Base-by-base conservation (phyloP, 148 eudicot species). In the Cornus suecica region DNA sequence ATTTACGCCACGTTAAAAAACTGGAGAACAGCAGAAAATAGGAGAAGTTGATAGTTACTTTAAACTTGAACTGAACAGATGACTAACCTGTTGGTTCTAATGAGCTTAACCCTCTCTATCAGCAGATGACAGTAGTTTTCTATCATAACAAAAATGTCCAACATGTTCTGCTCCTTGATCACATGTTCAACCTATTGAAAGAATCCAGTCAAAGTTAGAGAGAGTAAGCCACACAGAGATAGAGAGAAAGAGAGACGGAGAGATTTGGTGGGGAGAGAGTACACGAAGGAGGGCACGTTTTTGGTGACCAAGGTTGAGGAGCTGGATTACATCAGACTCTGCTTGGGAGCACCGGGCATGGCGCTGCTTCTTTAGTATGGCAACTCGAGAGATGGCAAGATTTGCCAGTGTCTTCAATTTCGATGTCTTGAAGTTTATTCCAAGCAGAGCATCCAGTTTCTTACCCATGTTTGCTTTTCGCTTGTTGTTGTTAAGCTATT, bases 221-320 rank as follows among this genome's bases (percentile, higher is more conserved):
- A 52, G 58, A 52, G 58, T 14, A 25, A 52, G 32, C 68, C 5
- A 58, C 5, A 22, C 5, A 58, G 23, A 22, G 23, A 58, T 5
- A 58, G 23, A 52, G 48, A 73, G 8, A 16, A 60, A 67, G 42
- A 76, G 31, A 34, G 26, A 14, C 24, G 45, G 54, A 15, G 42
- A 25, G 41, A 7, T 61, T 69, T 22, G 31, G 54, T 18, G 29
- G 62, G 20, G 2, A 30, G 67, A 27, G 51, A 8, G 78, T 82
- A 93, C 97, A 6, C 94, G 86, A 30, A 84, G 84, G 76, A 90
- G 84, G 79, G 95, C 97, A 65, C 81, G 86, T 34, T 89, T 87
- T 37, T 80, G 84, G 71, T 83, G 81, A 66, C 82, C 83, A 24
- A 76, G 92, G 25, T 80, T 83, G 65, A 93, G 90, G 60, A 90